Evolutionary conservation across 1,284 basidiomycete species (phyloP).

Genomic region (Microbotryum violaceum): DNA sequence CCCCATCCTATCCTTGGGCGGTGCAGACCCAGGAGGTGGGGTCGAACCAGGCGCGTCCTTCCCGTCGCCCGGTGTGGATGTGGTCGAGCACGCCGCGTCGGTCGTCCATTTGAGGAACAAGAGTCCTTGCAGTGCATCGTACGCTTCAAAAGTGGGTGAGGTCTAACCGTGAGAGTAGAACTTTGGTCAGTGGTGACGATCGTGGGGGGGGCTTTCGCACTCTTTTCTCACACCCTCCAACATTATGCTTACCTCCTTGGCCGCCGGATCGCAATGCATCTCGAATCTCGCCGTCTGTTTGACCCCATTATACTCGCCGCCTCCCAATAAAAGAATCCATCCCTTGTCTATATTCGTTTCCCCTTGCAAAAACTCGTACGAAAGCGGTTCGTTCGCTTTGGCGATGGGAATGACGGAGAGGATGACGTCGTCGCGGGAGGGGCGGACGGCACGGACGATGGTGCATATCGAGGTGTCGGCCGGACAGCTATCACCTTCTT

Average conservation of each 20-base stretch:
- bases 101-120: constrained; percentile 52
- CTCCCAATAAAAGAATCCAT: constrained; percentile 19
- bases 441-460: constrained; percentile 6
- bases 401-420: constrained; percentile 25
- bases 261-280: constrained; percentile 21
- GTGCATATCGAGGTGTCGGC: constrained; percentile 25
- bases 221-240: background rate
- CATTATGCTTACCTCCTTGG: constrained; percentile 15
- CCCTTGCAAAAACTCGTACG: constrained; percentile 1
- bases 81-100: constrained; percentile 41
- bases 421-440: constrained; percentile 19
- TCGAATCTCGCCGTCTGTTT: constrained; percentile 20
- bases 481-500: constrained; percentile 19
- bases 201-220: background rate
- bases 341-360: background rate
- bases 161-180: constrained; percentile 5
- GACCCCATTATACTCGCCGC: constrained; percentile 19
- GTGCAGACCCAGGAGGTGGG: background rate
- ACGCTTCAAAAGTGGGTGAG: constrained; percentile 51
- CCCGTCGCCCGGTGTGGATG: constrained; percentile 36
- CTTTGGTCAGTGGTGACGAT: no score
- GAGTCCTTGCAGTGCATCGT: constrained; percentile 49
- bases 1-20: constrained; percentile 52
- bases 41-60: constrained; percentile 38
- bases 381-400: background rate